Base-by-base conservation (phyloP, 2,329 filamentous ascomycete species). In the Beauveria sp. region DNA sequence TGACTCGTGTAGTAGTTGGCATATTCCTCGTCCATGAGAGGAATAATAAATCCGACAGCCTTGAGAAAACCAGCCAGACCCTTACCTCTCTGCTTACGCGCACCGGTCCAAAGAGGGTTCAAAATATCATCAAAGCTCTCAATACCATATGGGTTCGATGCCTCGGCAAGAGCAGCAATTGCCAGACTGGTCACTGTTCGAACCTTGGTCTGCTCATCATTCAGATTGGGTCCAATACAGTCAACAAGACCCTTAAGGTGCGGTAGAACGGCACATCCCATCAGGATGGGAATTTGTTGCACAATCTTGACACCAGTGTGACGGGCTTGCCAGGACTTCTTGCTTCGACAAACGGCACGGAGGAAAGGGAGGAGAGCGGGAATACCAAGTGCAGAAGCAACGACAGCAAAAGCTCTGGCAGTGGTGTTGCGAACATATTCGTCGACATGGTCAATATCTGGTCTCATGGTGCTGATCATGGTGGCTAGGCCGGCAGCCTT, bases 241-340 rank as follows among this genome's bases (percentile, higher is more conserved):
- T 98, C 95, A 8, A 99, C 95, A 12, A 99, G 80, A 5, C 93
- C 93, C 75, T 97, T 98, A 59, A 99, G 81, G 75, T 99, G 93
- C 40, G 95, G 95, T 28, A 99, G 79, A 57, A 99, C 91, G 50
- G 95, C 95, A 72, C 95, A 99, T 31, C 95, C 95, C 95, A 99
- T 99, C 5, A 99, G 79, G 67, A 99, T 99, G 24, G 95, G 93
- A 69, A 99, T 98, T 73, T 99, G 95, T 74, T 99, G 95, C 18
- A 99, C 90, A 72, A 99, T 99, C 80, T 99, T 99, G 66, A 99
- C 95, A 78, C 95, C 95, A 2, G 95, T 99, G 74, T 99, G 95
- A 65, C 95, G 84, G 59, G 95, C 95, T 73, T 98, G 93, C 95
- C 95, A 99, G 62, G 95, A 98, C 77, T 99, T 99, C 77, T 98